Evolutionary conservation across 129 eudicot genomes (phyloP).

Genomic region (Kitagawia praeruptora): DNA sequence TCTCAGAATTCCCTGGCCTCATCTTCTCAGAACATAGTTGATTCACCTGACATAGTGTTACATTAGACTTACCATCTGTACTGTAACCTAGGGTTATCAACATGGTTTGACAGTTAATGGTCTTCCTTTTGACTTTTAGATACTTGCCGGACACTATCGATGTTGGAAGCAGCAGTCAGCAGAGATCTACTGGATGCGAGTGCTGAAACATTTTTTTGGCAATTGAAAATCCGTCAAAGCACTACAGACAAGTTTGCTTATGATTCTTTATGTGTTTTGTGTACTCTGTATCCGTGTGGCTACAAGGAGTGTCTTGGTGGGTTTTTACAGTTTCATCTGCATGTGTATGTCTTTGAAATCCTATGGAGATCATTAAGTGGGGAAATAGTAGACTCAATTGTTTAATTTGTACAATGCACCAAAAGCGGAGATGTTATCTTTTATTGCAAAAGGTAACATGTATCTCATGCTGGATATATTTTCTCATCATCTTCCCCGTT

Average conservation of each 20-base stretch:
- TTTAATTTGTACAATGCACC: neutral
- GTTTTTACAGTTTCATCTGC: neutral
- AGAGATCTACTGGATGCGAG: conserved; percentile 74
- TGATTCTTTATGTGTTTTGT: conserved; percentile 3
- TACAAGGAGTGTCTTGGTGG: conserved; percentile 4
- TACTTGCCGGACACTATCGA: conserved; percentile 96
- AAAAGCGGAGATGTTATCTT: neutral
- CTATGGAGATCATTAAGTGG: neutral
- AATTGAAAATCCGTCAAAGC: neutral
- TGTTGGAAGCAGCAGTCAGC: conserved; percentile 78
- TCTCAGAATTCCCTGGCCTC: neutral
- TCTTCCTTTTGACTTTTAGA: conserved; percentile 26
- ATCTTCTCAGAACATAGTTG: no score
- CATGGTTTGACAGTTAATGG: neutral
- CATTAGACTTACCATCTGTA: neutral
- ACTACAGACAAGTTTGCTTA: conserved; percentile 3
- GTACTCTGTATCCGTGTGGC: neutral
- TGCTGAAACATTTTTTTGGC: conserved; percentile 35
- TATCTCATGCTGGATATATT: neutral
- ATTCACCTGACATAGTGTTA: neutral
- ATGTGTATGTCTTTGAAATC: neutral
- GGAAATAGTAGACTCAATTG: neutral
- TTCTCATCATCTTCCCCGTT: neutral
- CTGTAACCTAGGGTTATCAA: neutral
- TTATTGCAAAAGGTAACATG: neutral